These are phyloP conservation scores for Arthrinium phaeospermum DNA, from an alignment of 2,329 filamentous ascomycete genomes.

Conservation along the genomic window DNA sequence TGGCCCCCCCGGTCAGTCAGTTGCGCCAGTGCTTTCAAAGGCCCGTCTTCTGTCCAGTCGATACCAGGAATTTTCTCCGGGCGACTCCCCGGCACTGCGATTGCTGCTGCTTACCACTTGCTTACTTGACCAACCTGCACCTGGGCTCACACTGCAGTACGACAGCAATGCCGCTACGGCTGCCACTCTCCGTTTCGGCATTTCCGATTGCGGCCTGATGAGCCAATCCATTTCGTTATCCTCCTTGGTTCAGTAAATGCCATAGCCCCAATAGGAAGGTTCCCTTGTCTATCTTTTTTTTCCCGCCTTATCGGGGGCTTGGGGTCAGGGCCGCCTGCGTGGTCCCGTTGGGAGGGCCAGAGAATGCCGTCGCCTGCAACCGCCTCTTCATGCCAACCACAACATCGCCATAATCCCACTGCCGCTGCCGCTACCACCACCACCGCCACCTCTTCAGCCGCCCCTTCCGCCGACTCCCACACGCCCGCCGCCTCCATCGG, in stretches of 20 bases:
- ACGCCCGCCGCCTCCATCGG: slow-evolving; percentile 19
- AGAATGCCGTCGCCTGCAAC: slow-evolving; percentile 15
- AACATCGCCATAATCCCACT: not conserved
- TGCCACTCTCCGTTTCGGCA: slow-evolving; percentile 10
- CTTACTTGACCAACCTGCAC: not conserved
- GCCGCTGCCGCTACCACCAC: not conserved
- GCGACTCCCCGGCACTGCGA: not conserved
- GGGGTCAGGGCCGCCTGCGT: slow-evolving; percentile 12
- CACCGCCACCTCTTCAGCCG: not conserved
- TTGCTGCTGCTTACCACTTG: not conserved
- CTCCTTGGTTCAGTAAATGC: not conserved
- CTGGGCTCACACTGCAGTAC: slow-evolving; percentile 12
- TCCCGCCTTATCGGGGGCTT: slow-evolving; percentile 7
- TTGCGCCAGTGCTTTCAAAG: not conserved
- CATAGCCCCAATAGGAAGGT: slow-evolving; percentile 1
- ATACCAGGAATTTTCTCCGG: slow-evolving; percentile 14
- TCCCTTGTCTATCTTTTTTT: not conserved
- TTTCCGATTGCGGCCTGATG: slow-evolving; percentile 6
- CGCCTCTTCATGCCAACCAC: slow-evolving; percentile 4
- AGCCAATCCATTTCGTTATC: not conserved
- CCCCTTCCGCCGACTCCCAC: not conserved
- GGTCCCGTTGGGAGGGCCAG: slow-evolving; percentile 6
- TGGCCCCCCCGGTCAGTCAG: too few relatives aligned
- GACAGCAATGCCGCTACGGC: slow-evolving; percentile 9
- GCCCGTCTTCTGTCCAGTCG: not conserved